phyloP scores from a whole-genome alignment of 495 filamentous ascomycete species.

The Penicillium salamii region DNA sequence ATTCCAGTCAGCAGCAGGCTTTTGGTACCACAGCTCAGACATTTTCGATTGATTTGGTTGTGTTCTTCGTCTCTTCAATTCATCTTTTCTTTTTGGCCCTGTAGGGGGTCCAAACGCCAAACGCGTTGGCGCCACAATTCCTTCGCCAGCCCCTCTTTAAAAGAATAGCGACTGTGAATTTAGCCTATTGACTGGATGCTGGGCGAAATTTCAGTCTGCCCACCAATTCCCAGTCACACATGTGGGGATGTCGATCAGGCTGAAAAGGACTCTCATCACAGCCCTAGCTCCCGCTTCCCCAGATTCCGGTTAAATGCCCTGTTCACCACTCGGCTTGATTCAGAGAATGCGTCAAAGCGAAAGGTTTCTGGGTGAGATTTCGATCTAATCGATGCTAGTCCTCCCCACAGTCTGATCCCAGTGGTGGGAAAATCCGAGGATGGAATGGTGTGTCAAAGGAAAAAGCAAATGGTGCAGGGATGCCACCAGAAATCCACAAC shows the following conservation, averaged over 20 bases:
- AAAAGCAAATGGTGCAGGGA: neutral
- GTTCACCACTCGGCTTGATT: slow-evolving; percentile 1
- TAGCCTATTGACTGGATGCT: neutral
- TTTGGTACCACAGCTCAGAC: slow-evolving; percentile 35
- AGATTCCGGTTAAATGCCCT: slow-evolving; percentile 7
- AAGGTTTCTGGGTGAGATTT: neutral
- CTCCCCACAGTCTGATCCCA: slow-evolving; percentile 11
- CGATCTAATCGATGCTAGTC: neutral
- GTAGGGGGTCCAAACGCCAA: too few relatives aligned
- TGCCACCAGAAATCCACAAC: slow-evolving; percentile 1
- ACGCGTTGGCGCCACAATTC: slow-evolving; percentile 1
- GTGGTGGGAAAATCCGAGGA: slow-evolving; percentile 18
- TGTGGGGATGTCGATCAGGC: too few relatives aligned
- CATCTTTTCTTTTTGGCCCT: too few relatives aligned
- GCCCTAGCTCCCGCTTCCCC: neutral
- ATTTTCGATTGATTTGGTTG: slow-evolving; percentile 5
- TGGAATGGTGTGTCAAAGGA: neutral
- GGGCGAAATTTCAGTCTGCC: too few relatives aligned
- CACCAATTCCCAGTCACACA: too few relatives aligned
- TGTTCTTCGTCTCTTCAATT: neutral
- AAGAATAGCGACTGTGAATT: neutral
- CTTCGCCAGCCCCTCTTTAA: neutral
- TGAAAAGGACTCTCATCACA: neutral
- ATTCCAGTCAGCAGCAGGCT: slow-evolving; percentile 20
- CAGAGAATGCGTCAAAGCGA: neutral